These are phyloP conservation scores for Hygrophila difformis DNA, from an alignment of 257 asterid species.

Conservation along the genomic window DNA sequence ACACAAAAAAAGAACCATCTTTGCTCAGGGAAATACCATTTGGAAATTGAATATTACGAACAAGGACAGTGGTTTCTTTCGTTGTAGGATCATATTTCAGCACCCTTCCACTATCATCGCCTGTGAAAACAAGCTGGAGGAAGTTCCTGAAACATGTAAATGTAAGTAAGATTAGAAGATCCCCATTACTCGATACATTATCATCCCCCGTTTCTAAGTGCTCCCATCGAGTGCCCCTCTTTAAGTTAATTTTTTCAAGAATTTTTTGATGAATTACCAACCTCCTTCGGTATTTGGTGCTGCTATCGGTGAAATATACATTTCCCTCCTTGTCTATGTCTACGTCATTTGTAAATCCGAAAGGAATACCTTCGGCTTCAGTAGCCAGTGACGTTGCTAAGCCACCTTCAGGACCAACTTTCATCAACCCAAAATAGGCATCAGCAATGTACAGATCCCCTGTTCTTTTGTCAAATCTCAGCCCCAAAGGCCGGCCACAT, in stretches of 20 bases:
- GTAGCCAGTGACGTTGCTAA: conserved; percentile 58
- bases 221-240: no score
- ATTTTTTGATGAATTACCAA: conserved; percentile 20
- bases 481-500: conserved; percentile 95
- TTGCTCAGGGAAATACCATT: conserved; percentile 85
- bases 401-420: conserved; percentile 94
- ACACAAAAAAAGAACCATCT: conserved; percentile 75
- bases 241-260: no score
- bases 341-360: conserved; percentile 71
- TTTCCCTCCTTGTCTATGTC: conserved; percentile 82
- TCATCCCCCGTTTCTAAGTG: no score
- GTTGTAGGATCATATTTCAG: conserved; percentile 63
- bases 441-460: conserved; percentile 94
- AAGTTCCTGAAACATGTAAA: conserved; percentile 55
- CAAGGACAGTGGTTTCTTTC: conserved; percentile 63
- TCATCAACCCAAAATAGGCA: conserved; percentile 92
- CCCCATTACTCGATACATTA: no score
- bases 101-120: conserved; percentile 80
- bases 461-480: conserved; percentile 63
- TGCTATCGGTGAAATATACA: conserved; percentile 89
- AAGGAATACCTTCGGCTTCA: conserved; percentile 80
- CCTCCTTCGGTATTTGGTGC: conserved; percentile 74
- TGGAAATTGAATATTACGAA: conserved; percentile 69
- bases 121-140: conserved; percentile 63
- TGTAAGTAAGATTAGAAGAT: no score